phyloP scores from a whole-genome alignment of 208 protist species.

The Trypanosoma grayi region DNA sequence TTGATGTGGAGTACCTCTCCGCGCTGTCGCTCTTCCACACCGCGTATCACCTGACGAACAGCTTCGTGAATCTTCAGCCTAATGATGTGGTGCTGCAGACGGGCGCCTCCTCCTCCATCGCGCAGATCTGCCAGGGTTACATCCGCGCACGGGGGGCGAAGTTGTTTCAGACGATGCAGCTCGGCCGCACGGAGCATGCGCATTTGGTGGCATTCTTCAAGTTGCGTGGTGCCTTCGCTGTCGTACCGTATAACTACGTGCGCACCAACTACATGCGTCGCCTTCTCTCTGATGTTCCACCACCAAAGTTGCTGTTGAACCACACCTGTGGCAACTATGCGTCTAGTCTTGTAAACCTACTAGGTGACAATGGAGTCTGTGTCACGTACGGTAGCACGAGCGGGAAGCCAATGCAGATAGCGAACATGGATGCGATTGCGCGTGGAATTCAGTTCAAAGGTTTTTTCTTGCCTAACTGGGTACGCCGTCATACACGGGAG shows the following conservation, averaged over 20 bases:
- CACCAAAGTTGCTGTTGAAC: slow-evolving; percentile 94
- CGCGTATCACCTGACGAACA: slow-evolving; percentile 93
- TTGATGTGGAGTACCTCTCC: slow-evolving; percentile 93
- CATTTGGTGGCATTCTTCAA: slow-evolving; percentile 84
- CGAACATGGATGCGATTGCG: slow-evolving; percentile 92
- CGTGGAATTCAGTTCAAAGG: slow-evolving; percentile 88
- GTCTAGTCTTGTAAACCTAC: slow-evolving; percentile 84
- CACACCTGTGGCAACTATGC: slow-evolving; percentile 91
- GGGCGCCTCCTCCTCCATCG: slow-evolving; percentile 78
- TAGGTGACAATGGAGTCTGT: slow-evolving; percentile 88
- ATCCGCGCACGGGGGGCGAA: slow-evolving; percentile 82
- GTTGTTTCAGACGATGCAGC: slow-evolving; percentile 88
- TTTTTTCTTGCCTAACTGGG: slow-evolving; percentile 93
- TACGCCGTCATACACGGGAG: slow-evolving; percentile 75
- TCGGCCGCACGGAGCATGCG: slow-evolving; percentile 86
- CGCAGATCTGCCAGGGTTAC: slow-evolving; percentile 89
- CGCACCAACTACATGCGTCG: slow-evolving; percentile 89
- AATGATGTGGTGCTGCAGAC: slow-evolving; percentile 87
- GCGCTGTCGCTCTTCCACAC: slow-evolving; percentile 95
- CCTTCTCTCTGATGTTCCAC: slow-evolving; percentile 91
- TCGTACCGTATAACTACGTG: slow-evolving; percentile 87
- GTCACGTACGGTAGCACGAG: slow-evolving; percentile 98
- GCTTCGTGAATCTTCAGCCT: slow-evolving; percentile 93
- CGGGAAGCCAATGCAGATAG: slow-evolving; percentile 90
- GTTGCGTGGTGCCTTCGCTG: slow-evolving; percentile 75